Percentiles rank a stretch among this genome's conserved stretches.
Conservation (phyloP, 805 yeast genomes). For the Wickerhamomyces hampshirensis region DNA sequence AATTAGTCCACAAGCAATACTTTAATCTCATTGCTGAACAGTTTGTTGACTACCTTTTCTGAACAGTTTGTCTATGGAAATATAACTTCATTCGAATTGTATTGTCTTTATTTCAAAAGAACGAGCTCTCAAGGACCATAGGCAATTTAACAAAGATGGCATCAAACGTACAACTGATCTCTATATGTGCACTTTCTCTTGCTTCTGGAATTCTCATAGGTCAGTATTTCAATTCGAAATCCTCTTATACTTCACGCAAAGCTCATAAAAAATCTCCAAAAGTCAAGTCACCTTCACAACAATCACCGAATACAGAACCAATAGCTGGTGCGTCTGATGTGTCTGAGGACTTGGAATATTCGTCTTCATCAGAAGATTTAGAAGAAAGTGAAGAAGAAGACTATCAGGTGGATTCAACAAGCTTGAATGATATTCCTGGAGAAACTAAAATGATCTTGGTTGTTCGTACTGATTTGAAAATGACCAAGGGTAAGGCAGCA, state of each 20-base stretch:
- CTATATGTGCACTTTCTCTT: slow-evolving; percentile 34
- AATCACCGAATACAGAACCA: slow-evolving; percentile 12
- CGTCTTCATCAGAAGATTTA: slow-evolving; percentile 33
- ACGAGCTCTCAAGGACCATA: no score
- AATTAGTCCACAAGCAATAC: no score
- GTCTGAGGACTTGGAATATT: slow-evolving; percentile 27
- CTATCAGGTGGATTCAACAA: slow-evolving; percentile 52
- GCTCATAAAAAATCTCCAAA: slow-evolving; percentile 4
- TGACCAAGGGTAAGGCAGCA: slow-evolving; percentile 94
- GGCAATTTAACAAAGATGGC: slow-evolving; percentile 9
- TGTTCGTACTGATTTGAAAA: slow-evolving; percentile 81
- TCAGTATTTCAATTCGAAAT: slow-evolving; percentile 13
- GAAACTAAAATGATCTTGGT: slow-evolving; percentile 84
- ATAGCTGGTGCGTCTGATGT: slow-evolving; percentile 16
- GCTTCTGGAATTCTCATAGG: slow-evolving; percentile 32
- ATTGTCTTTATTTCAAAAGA: no score
- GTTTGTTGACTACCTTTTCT: no score
- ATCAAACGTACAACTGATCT: slow-evolving; percentile 24
- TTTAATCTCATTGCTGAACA: no score
- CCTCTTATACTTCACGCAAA: slow-evolving; percentile 3
- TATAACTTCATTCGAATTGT: no score
- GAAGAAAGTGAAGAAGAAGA: slow-evolving; percentile 49
- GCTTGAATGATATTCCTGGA: slow-evolving; percentile 65
- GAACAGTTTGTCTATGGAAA: no score
- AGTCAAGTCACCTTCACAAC: slow-evolving; percentile 6